Base-by-base conservation (phyloP, 352 stramenopile species). In the Globisporangium abappressorium region DNA sequence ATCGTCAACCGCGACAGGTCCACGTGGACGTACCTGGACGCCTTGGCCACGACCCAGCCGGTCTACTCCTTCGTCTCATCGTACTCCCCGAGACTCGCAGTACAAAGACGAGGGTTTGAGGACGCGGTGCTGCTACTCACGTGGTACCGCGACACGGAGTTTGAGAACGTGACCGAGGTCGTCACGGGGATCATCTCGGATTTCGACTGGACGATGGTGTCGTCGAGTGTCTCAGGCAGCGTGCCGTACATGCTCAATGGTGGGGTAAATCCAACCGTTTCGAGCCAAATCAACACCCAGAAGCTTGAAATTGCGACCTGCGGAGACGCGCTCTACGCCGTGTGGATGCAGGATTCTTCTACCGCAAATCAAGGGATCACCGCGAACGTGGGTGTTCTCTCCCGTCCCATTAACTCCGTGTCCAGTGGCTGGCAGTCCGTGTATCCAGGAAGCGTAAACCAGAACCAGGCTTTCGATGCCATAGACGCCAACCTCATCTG, bases 1-100 rank as follows among this genome's bases (percentile, higher is more conserved):
- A 72, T 90, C 22, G 72, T 88, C 54, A 86, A 61, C n/a, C 77
- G 80, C 2, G 84, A 92, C 66, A 60, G 46, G 9, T 89, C 81
- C 0, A 79, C 79, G 4, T 92, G 84, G 84, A 77, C 66, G 2
- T 87, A 82, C 18, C 57, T 92, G 22, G 51, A 76, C 1, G 70
- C 75, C 1, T 66, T 80, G 0, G 70, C 73, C 9, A 77, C 70
- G 1, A 69, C 73, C 1, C 73, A 62, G 18, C 30, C 74, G 8
- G 26, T 38, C 0, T 79, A 77, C 46, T 63, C 72, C 22, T 89
- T 89, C 34, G 61, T 89, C 11, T 87, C 80, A 2, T 61, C 71
- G 20, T 80, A 84, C 61, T 70, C 66, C 3, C 80, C 84, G 3
- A 63, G 75, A 5, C 73, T 92, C 26, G 65, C 65, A 2, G 81